Evolutionary conservation across 176 grass and related monocot genomes (phyloP).

Genomic region (Musa schizocarpa): DNA sequence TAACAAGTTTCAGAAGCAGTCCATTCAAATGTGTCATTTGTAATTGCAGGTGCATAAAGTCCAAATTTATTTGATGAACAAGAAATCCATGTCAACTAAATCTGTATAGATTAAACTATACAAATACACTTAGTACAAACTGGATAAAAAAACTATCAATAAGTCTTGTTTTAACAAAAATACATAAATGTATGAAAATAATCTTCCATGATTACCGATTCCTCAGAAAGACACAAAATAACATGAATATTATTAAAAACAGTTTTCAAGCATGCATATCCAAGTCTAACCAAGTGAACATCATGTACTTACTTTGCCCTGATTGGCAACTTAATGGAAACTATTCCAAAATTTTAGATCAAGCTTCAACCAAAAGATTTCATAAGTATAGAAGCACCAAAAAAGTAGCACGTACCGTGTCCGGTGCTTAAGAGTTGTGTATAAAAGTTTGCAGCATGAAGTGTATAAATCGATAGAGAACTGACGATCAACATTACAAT

Average conservation of each 20-base stretch:
- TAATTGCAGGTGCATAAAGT: too few relatives aligned
- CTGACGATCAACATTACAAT: slow-evolving; percentile 51
- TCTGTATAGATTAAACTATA: neutral
- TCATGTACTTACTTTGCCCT: too few relatives aligned
- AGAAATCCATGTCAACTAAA: neutral
- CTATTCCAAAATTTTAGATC: neutral
- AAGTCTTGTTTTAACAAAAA: too few relatives aligned
- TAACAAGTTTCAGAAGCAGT: too few relatives aligned
- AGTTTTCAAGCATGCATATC: too few relatives aligned
- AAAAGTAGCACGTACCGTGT: slow-evolving; percentile 35
- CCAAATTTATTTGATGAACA: neutral
- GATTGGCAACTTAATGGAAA: too few relatives aligned
- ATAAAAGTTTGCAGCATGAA: slow-evolving; percentile 92
- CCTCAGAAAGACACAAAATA: neutral
- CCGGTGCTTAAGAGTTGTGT: slow-evolving; percentile 59
- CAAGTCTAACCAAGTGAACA: too few relatives aligned
- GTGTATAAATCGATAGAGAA: slow-evolving; percentile 74
- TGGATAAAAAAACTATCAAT: neutral
- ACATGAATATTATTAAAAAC: neutral
- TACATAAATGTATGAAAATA: too few relatives aligned
- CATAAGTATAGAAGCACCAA: neutral
- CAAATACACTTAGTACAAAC: neutral
- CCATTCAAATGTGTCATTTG: too few relatives aligned
- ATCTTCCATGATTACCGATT: too few relatives aligned
- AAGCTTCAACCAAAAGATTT: neutral